Percentiles rank a stretch among this genome's conserved stretches.
Conservation (phyloP, 2,329 filamentous ascomycete genomes). For the Aspergillus tubingensis region DNA sequence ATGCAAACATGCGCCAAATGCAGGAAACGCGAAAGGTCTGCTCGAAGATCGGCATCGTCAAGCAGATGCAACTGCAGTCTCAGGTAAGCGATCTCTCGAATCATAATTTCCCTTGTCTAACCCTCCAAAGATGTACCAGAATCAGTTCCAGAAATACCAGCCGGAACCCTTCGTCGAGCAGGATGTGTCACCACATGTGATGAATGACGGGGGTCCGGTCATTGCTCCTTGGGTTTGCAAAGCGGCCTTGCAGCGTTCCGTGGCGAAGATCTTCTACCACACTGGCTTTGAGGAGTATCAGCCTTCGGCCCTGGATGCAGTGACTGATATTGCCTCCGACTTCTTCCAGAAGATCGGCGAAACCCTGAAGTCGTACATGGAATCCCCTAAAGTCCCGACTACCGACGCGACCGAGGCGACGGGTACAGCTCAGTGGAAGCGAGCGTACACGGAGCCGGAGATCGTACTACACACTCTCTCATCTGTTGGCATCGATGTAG, state of each 20-base stretch:
- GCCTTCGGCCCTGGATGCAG: constrained; percentile 84
- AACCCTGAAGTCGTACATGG: constrained; percentile 78
- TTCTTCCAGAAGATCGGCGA: constrained; percentile 84
- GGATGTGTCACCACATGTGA: constrained; percentile 85
- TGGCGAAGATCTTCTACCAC: constrained; percentile 94
- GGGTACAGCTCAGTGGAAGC: constrained; percentile 54
- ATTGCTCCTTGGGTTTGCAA: constrained; percentile 82
- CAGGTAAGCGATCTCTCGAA: constrained; percentile 61
- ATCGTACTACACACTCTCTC: constrained; percentile 81
- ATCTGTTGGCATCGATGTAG: constrained; percentile 80
- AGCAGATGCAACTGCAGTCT: constrained; percentile 98
- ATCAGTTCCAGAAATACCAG: constrained; percentile 97
- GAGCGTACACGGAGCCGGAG: constrained; percentile 79
- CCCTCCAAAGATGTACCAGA: constrained; percentile 77
- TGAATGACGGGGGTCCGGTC: constrained; percentile 83
- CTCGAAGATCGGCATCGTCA: constrained; percentile 95
- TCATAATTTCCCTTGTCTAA: constrained; percentile 12
- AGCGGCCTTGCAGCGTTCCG: constrained; percentile 81
- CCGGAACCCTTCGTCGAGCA: constrained; percentile 83
- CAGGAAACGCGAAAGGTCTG: constrained; percentile 95
- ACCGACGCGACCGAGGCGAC: constrained; percentile 46
- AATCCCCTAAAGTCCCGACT: constrained; percentile 73
- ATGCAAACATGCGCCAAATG: constrained; percentile 89
- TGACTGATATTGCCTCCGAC: constrained; percentile 85
- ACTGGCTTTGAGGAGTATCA: constrained; percentile 97